phyloP scores from a whole-genome alignment of 2,329 filamentous ascomycete genomes.

The Magnaporthales sp. region DNA sequence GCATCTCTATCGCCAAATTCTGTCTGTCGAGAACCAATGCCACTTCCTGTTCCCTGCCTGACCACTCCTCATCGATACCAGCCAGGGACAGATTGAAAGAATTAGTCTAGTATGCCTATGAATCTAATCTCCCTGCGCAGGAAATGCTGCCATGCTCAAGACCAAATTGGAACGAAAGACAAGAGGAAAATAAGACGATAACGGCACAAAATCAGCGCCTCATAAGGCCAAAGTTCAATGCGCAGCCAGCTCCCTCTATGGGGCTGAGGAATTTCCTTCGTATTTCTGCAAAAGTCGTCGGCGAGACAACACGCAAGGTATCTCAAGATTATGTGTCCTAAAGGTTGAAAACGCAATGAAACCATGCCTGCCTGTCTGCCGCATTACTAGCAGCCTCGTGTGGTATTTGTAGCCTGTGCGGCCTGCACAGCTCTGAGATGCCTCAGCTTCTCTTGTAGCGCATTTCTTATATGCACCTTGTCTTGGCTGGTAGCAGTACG shows the following conservation, averaged over 20 bases:
- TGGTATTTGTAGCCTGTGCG: neutral
- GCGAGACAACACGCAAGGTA: too few relatives aligned
- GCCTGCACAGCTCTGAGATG: slow-evolving; percentile 8
- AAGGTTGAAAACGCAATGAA: neutral
- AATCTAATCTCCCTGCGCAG: neutral
- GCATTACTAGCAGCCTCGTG: neutral
- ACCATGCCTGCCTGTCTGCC: neutral
- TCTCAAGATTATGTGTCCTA: too few relatives aligned
- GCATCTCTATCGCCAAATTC: neutral
- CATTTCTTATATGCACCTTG: neutral
- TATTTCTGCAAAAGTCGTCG: neutral
- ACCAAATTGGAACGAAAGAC: neutral
- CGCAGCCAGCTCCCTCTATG: neutral
- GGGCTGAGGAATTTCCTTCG: neutral
- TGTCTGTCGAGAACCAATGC: neutral
- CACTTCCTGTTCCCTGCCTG: too few relatives aligned
- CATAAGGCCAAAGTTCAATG: neutral
- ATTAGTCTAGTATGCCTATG: too few relatives aligned
- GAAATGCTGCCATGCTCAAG: neutral
- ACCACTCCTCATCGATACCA: neutral
- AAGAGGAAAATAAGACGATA: neutral
- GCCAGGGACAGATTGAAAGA: neutral
- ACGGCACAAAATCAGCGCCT: neutral
- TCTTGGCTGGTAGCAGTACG: slow-evolving; percentile 6
- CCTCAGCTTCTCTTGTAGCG: neutral